These are phyloP conservation scores for Cercospora sp. DNA, from an alignment of 2,329 filamentous ascomycete species.

Conservation along the genomic window DNA sequence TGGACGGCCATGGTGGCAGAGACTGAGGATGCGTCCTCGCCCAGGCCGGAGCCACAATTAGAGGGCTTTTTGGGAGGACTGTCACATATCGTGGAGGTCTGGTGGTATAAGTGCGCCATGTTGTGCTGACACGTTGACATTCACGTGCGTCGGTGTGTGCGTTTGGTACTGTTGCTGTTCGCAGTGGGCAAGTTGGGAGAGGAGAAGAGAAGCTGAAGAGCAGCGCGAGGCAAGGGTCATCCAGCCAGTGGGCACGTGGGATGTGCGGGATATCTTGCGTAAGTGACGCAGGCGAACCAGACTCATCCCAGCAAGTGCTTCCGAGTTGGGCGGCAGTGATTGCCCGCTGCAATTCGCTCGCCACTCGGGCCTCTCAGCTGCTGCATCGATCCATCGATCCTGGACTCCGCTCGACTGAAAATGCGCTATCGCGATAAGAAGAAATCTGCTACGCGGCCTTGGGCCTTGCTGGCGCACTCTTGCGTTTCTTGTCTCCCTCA, in stretches of 20 bases:
- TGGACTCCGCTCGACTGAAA: background rate
- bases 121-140: slow-evolving; percentile 32
- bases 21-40: slow-evolving; percentile 25
- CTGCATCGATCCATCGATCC: background rate
- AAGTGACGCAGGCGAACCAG: background rate
- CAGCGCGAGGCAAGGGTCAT: background rate
- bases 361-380: slow-evolving; percentile 1
- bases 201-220: slow-evolving; percentile 1
- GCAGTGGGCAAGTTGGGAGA: background rate
- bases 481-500: background rate
- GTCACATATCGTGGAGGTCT: slow-evolving; percentile 24
- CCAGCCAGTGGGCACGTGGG: background rate
- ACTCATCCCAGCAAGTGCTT: background rate
- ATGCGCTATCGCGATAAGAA: slow-evolving; percentile 8
- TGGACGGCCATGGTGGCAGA: slow-evolving; percentile 26
- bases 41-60: slow-evolving; percentile 33
- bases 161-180: background rate
- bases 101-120: slow-evolving; percentile 30
- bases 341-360: background rate
- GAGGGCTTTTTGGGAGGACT: slow-evolving; percentile 29
- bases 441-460: background rate
- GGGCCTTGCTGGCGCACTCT: background rate
- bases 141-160: slow-evolving; percentile 16
- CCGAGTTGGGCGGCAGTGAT: background rate
- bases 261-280: background rate